phyloP scores from a whole-genome alignment of 768 basidiomycete species.

The Tulasnella sp. region DNA sequence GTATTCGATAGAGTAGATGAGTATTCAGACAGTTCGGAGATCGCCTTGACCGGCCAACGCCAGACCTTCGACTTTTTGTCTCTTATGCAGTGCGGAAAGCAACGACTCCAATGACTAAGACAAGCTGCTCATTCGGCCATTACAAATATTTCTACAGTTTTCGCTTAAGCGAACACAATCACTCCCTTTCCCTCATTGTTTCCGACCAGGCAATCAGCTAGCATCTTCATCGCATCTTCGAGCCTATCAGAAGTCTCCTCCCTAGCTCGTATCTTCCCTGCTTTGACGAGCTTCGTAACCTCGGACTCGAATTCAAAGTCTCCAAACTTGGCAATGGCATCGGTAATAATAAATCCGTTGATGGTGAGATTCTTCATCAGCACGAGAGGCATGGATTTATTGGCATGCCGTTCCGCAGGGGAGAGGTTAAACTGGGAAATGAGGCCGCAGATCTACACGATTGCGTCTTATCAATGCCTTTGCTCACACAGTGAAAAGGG shows the following conservation, averaged over 20 bases:
- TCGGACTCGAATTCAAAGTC: constrained; percentile 20
- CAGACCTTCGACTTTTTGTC: not conserved
- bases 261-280: constrained; percentile 18
- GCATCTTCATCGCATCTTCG: not conserved
- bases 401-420: constrained; percentile 21
- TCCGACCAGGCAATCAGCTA: not conserved
- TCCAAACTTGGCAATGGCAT: constrained; percentile 9
- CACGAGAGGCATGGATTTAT: constrained; percentile 8
- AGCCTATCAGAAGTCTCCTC: not conserved
- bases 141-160: not conserved
- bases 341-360: constrained; percentile 14
- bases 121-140: not conserved
- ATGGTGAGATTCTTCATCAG: constrained; percentile 6
- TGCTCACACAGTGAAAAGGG: not conserved
- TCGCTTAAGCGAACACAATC: not conserved
- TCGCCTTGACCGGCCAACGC: no score
- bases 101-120: not conserved
- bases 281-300: constrained; percentile 25
- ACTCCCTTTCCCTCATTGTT: not conserved
- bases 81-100: not conserved
- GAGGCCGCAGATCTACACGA: constrained; percentile 15
- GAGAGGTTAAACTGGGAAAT: constrained; percentile 22
- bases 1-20: not conserved
- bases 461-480: not conserved
- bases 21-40: not conserved